Percentiles rank a stretch among this genome's conserved stretches.
Conservation (phyloP, 306 rosid species). For the Cicer cuneatum region DNA sequence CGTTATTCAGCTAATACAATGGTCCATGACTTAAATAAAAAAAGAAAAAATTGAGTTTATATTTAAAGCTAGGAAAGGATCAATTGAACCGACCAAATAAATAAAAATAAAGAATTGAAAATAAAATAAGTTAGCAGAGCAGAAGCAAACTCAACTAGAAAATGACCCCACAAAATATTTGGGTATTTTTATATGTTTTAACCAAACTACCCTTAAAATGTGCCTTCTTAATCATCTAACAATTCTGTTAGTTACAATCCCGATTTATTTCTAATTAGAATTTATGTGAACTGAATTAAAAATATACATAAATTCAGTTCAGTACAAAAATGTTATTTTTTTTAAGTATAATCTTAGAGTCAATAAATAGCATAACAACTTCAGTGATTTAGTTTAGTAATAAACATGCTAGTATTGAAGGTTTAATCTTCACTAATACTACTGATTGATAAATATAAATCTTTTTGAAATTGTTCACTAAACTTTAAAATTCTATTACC, state of each 20-base stretch:
- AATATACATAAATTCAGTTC: no score
- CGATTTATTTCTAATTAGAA: no score
- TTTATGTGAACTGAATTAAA: no score
- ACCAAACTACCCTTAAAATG: slow-evolving; percentile 29
- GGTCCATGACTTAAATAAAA: slow-evolving; percentile 10
- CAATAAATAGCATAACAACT: not conserved
- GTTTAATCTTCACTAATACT: no score
- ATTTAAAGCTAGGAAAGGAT: slow-evolving; percentile 39
- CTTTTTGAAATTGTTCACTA: no score
- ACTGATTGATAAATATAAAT: no score
- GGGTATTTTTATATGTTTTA: not conserved
- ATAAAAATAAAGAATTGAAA: slow-evolving; percentile 20
- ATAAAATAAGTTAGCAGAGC: not conserved
- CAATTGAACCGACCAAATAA: slow-evolving; percentile 11
- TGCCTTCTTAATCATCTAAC: not conserved
- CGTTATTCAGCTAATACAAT: slow-evolving; percentile 12
- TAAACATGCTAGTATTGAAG: no score
- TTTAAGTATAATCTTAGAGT: not conserved
- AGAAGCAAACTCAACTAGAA: slow-evolving; percentile 34
- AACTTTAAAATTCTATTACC: no score
- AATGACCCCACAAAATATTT: slow-evolving; percentile 23
- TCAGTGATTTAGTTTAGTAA: no score
- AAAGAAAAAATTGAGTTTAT: not conserved
- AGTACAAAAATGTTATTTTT: no score
- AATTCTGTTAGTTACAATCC: no score